Percentiles rank a stretch among this genome's conserved stretches.
phyloP scores from a whole-genome alignment of 306 rosid species.

The Cucumis melo region DNA sequence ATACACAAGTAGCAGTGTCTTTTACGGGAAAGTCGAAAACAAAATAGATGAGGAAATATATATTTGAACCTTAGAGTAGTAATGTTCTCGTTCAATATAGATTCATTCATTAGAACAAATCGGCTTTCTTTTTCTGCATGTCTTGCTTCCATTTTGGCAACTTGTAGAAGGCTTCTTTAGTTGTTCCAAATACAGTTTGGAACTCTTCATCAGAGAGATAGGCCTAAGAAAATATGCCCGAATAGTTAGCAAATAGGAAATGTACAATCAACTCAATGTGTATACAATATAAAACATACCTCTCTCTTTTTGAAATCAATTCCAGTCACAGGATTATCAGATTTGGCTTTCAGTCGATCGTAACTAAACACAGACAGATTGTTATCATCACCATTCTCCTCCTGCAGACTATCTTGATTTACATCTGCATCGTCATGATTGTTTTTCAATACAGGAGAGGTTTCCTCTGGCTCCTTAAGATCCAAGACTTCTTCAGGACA shows the following conservation, averaged over 20 bases:
- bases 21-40: conserved; percentile 25
- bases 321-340: conserved; percentile 70
- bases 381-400: conserved; percentile 27
- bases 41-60: conserved; percentile 27
- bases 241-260: background rate
- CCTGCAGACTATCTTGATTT: conserved; percentile 40
- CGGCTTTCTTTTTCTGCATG: conserved; percentile 81
- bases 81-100: conserved; percentile 9
- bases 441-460: conserved; percentile 32
- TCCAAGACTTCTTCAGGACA: conserved; percentile 46
- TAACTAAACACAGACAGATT: conserved; percentile 39
- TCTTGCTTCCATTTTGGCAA: conserved; percentile 98
- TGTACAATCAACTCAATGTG: background rate
- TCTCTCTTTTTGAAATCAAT: conserved; percentile 82
- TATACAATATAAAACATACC: conserved; percentile 36
- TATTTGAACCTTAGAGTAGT: conserved; percentile 23
- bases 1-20: conserved; percentile 32
- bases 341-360: conserved; percentile 77
- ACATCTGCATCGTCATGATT: conserved; percentile 31
- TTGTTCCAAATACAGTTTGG: conserved; percentile 43
- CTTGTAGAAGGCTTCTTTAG: conserved; percentile 74
- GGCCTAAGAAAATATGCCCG: conserved; percentile 30
- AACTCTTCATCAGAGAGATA: conserved; percentile 85
- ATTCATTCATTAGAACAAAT: conserved; percentile 43
- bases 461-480: conserved; percentile 44